Percentiles rank a stretch among this genome's conserved stretches.
phyloP scores from a whole-genome alignment of 2,329 filamentous ascomycete genomes.

The Tolypocladium sp. region DNA sequence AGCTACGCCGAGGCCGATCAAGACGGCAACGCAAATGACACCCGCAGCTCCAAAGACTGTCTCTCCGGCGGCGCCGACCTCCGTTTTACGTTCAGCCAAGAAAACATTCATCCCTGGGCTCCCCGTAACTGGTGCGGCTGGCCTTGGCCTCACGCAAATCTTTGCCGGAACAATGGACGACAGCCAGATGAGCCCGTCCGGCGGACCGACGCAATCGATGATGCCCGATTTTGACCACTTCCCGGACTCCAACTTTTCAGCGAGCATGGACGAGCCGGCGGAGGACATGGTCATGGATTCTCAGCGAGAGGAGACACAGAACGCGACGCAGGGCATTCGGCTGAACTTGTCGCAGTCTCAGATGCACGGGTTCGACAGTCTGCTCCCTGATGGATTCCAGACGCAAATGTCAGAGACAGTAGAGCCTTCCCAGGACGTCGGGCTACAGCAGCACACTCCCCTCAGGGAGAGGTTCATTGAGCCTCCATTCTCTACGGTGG shows the following conservation, averaged over 20 bases:
- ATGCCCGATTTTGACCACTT: conserved; percentile 50
- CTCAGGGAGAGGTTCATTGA: conserved; percentile 58
- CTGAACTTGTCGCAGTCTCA: conserved; percentile 55
- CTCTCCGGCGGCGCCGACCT: conserved; percentile 50
- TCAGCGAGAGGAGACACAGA: conserved; percentile 26
- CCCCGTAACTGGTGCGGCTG: conserved; percentile 49
- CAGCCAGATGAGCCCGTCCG: conserved; percentile 31
- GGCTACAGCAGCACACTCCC: conserved; percentile 66
- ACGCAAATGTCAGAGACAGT: conserved; percentile 63
- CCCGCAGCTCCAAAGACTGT: conserved; percentile 30
- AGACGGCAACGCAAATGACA: conserved; percentile 28
- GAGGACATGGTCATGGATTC: conserved; percentile 43
- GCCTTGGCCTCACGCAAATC: conserved; percentile 76
- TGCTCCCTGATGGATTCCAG: conserved; percentile 33
- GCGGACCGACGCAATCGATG: conserved; percentile 31
- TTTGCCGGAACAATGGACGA: conserved; percentile 83
- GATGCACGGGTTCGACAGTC: conserved; percentile 46
- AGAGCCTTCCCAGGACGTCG: conserved; percentile 73
- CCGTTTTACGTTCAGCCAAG: conserved; percentile 57
- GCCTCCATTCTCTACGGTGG: conserved; percentile 57
- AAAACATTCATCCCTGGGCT: conserved; percentile 64
- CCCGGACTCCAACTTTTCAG: conserved; percentile 52
- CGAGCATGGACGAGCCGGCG: conserved; percentile 43
- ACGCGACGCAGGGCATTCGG: conserved; percentile 34
- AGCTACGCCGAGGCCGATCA: conserved; percentile 39